phyloP scores from a whole-genome alignment of 73 alveolate genomes.

The Paramecium caudatum region DNA sequence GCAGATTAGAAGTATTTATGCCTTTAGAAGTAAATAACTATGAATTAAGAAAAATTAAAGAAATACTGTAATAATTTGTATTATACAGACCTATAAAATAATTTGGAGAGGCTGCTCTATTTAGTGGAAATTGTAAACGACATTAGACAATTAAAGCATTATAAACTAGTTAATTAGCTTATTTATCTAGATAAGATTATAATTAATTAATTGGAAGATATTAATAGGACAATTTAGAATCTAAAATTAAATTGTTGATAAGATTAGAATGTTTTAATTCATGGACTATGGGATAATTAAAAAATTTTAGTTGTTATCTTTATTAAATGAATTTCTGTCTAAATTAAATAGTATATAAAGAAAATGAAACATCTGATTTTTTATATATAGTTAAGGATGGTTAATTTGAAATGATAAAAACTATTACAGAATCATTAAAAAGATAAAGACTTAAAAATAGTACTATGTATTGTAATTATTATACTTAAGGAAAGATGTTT shows the following conservation, averaged over 20 bases:
- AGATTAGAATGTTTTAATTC: constrained; percentile 14
- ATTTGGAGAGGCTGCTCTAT: not conserved
- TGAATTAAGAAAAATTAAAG: constrained; percentile 10
- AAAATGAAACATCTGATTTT: not conserved
- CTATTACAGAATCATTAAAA: not conserved
- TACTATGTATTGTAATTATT: not conserved
- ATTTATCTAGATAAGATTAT: not conserved
- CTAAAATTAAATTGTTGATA: not conserved
- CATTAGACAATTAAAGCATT: not conserved
- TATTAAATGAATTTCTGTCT: not conserved
- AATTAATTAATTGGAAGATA: not conserved
- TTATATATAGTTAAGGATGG: constrained; percentile 4
- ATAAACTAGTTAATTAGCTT: not conserved
- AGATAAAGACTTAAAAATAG: not conserved
- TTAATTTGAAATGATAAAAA: not conserved
- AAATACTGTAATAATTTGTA: not conserved
- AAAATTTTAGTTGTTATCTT: constrained; percentile 4
- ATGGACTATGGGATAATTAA: not conserved
- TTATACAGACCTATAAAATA: not conserved
- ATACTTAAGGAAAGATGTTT: not conserved
- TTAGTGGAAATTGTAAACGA: not conserved
- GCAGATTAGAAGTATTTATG: not conserved
- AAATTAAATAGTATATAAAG: not conserved
- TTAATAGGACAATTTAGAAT: not conserved
- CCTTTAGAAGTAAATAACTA: not conserved